phyloP scores from a whole-genome alignment of 176 grass and related monocot genomes.

The Triticum monococcum region DNA sequence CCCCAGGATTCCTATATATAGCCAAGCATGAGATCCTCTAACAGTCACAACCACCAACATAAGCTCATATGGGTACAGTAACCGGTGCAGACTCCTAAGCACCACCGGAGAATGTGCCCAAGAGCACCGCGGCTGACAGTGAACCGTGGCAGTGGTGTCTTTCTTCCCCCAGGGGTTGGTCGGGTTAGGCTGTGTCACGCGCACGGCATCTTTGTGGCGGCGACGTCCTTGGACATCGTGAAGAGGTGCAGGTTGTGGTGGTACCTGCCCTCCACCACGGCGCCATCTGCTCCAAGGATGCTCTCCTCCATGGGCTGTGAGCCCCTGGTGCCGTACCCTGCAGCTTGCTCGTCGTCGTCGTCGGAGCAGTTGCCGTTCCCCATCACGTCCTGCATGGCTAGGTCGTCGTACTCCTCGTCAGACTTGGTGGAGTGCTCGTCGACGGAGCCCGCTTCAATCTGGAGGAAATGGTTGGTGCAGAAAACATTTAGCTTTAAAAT shows the following conservation, averaged over 20 bases:
- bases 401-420: constrained; percentile 86
- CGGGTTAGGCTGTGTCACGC: not conserved
- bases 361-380: constrained; percentile 46
- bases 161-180: not conserved
- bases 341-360: constrained; percentile 43
- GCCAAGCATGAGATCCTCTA: not conserved
- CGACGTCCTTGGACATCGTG: constrained; percentile 41
- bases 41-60: not conserved
- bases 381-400: constrained; percentile 69
- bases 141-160: not conserved
- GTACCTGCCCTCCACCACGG: constrained; percentile 5
- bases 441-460: constrained; percentile 88
- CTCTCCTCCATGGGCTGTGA: not conserved
- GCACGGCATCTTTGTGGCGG: constrained; percentile 15
- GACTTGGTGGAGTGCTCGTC: constrained; percentile 86
- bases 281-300: not conserved
- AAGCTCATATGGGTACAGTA: not conserved
- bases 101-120: not conserved
- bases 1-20: not conserved
- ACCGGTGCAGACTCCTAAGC: not conserved
- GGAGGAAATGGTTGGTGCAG: not conserved
- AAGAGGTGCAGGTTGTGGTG: constrained; percentile 45
- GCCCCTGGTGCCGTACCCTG: not conserved
- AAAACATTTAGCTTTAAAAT: not conserved
- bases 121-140: not conserved